Percentiles rank a stretch among this genome's conserved stretches.
Conservation (phyloP, 1,284 basidiomycete species). For the Cryptococcus deneoformans region DNA sequence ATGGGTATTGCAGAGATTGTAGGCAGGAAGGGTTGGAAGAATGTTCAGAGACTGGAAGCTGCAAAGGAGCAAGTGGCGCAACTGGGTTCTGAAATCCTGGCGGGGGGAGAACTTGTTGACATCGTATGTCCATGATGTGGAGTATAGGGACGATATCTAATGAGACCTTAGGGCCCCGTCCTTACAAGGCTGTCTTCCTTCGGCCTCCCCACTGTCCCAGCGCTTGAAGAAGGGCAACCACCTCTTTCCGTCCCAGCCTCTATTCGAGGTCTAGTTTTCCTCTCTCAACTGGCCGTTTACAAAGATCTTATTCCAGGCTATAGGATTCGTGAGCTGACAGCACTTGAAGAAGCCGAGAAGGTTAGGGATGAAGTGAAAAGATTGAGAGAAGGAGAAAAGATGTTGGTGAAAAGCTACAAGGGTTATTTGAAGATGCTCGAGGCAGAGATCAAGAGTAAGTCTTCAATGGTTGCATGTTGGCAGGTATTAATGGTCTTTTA, state of each 20-base stretch:
- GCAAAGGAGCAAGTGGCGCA: conserved; percentile 88
- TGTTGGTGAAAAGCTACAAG: conserved; percentile 88
- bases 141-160: conserved; percentile 7
- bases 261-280: conserved; percentile 81
- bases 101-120: conserved; percentile 58
- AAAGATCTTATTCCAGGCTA: conserved; percentile 86
- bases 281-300: conserved; percentile 92
- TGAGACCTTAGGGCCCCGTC: conserved; percentile 64
- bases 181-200: conserved; percentile 83
- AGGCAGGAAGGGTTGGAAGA: conserved; percentile 55
- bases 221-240: conserved; percentile 59
- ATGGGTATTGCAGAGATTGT: conserved; percentile 75
- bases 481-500: background rate
- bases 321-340: conserved; percentile 80
- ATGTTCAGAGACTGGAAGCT: conserved; percentile 64
- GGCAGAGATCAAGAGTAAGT: conserved; percentile 76
- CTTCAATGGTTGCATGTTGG: background rate
- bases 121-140: conserved; percentile 46
- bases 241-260: conserved; percentile 70
- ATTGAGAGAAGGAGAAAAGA: conserved; percentile 94
- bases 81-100: conserved; percentile 83
- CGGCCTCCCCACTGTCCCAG: conserved; percentile 66
- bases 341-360: conserved; percentile 86
- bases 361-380: conserved; percentile 90
- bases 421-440: conserved; percentile 82